phyloP scores from a whole-genome alignment of 306 rosid genomes.

The Alnus glutinosa region DNA sequence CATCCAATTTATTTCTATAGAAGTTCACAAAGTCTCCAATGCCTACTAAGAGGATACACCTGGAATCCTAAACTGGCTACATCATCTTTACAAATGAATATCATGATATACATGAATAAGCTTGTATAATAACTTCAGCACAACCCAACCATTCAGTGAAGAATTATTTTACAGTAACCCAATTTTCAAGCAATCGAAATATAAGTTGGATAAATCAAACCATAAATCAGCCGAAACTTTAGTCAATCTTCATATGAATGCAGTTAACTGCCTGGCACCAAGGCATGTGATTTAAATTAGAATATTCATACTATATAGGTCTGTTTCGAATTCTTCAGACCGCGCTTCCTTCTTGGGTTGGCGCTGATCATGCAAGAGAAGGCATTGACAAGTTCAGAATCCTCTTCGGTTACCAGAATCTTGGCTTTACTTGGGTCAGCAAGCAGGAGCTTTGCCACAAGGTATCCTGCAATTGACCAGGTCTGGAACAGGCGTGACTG shows the following conservation, averaged over 20 bases:
- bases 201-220: background rate
- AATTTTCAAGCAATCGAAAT: conserved; percentile 1
- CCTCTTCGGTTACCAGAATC: conserved; percentile 71
- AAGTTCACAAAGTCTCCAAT: background rate
- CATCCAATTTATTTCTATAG: background rate
- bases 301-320: conserved; percentile 58
- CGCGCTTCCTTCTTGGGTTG: conserved; percentile 69
- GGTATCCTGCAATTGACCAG: conserved; percentile 87
- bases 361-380: conserved; percentile 58
- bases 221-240: background rate
- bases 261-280: background rate
- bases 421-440: conserved; percentile 74
- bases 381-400: conserved; percentile 74
- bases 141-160: conserved; percentile 2
- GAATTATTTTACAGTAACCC: background rate
- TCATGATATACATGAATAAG: conserved; percentile 1
- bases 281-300: background rate
- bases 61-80: background rate
- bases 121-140: conserved; percentile 1
- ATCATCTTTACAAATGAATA: conserved; percentile 17
- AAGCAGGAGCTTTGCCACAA: conserved; percentile 65
- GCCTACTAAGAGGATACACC: background rate
- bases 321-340: conserved; percentile 52
- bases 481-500: conserved; percentile 71
- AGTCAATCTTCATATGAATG: background rate